These are phyloP conservation scores for Mortierella polycephala DNA, from an alignment of 371 early-diverging fungal species.

Conservation along the genomic window DNA sequence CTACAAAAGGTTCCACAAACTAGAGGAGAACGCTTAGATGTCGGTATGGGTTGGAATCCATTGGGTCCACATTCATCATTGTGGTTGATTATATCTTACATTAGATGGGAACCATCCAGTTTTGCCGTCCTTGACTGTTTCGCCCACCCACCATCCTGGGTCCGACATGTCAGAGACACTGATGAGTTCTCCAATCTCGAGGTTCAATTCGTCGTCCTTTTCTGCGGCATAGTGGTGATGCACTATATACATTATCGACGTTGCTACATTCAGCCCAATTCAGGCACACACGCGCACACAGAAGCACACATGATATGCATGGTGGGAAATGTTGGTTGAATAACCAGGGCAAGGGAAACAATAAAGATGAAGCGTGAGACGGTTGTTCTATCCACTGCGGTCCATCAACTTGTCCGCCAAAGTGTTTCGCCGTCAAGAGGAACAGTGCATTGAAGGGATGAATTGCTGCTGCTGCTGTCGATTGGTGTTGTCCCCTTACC, in stretches of 20 bases:
- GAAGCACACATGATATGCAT: no score
- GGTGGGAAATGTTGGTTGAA: no score
- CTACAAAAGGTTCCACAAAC: constrained; percentile 46
- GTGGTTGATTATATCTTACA: constrained; percentile 51
- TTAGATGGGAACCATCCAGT: constrained; percentile 82
- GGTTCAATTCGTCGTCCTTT: constrained; percentile 69
- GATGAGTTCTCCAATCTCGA: constrained; percentile 66
- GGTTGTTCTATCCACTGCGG: no score
- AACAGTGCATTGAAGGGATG: not conserved
- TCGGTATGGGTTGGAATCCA: not conserved
- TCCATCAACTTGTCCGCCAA: no score
- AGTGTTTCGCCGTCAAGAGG: not conserved
- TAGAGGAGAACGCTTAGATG: not conserved
- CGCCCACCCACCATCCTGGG: constrained; percentile 76
- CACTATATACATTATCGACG: constrained; percentile 21
- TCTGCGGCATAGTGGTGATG: constrained; percentile 46
- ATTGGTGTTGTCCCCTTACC: not conserved
- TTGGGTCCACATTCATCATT: not conserved
- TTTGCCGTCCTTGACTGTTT: constrained; percentile 62
- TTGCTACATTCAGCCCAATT: constrained; percentile 1
- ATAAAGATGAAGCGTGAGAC: no score
- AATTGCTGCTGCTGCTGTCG: not conserved
- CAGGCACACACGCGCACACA: not conserved
- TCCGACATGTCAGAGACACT: constrained; percentile 65
- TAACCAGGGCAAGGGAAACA: no score